Percentiles rank a stretch among this genome's conserved stretches.
phyloP scores from a whole-genome alignment of 805 yeast species.

The Tetrapisispora taiwanensis region DNA sequence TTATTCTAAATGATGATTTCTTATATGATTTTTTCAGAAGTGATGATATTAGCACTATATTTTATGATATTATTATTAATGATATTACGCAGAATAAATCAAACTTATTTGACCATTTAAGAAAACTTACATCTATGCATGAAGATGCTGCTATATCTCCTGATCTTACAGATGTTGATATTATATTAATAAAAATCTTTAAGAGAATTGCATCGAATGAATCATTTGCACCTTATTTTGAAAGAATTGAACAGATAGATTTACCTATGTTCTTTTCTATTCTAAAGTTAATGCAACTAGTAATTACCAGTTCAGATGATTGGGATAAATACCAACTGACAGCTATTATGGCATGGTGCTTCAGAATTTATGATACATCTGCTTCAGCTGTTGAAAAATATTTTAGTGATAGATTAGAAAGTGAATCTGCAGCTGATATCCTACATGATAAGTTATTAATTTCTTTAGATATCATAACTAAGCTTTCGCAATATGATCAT shows the following conservation, averaged over 20 bases:
- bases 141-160: not conserved
- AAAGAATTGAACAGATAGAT: slow-evolving; percentile 7
- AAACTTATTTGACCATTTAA: slow-evolving; percentile 5
- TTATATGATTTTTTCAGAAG: slow-evolving; percentile 18
- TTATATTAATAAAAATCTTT: slow-evolving; percentile 22
- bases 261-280: slow-evolving; percentile 8
- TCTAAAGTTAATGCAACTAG: slow-evolving; percentile 24
- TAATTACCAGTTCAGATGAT: slow-evolving; percentile 29
- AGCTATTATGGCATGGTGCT: slow-evolving; percentile 32
- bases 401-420: slow-evolving; percentile 15
- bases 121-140: not conserved
- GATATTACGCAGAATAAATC: slow-evolving; percentile 12
- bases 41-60: slow-evolving; percentile 7
- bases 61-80: slow-evolving; percentile 13
- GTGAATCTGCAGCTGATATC: slow-evolving; percentile 9
- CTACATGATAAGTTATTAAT: slow-evolving; percentile 25
- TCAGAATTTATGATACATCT: slow-evolving; percentile 23
- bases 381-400: slow-evolving; percentile 15
- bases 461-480: slow-evolving; percentile 28
- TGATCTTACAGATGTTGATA: slow-evolving; percentile 7
- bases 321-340: slow-evolving; percentile 33
- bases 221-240: slow-evolving; percentile 28
- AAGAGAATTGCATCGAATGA: slow-evolving; percentile 26
- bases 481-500: slow-evolving; percentile 27
- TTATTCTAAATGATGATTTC: slow-evolving; percentile 19